Evolutionary conservation across 768 basidiomycete genomes (phyloP).

Genomic region (Mycena alexandri): DNA sequence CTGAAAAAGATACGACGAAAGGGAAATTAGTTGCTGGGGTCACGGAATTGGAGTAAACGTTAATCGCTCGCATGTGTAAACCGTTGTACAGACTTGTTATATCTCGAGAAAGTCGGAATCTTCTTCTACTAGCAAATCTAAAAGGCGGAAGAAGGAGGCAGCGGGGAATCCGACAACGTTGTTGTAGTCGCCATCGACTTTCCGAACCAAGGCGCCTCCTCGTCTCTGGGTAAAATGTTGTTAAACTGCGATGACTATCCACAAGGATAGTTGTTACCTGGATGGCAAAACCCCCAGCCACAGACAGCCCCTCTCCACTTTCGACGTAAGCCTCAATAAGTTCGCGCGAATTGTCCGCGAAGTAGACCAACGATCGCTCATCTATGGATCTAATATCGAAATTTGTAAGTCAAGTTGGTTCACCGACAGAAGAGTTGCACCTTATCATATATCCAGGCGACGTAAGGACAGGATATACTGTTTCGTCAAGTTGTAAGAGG

Average conservation of each 20-base stretch:
- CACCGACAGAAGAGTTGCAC: conserved; percentile 47
- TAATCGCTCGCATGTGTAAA: too few relatives aligned
- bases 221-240: conserved; percentile 65
- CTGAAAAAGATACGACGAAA: too few relatives aligned
- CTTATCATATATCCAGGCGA: conserved; percentile 83
- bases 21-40: too few relatives aligned
- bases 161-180: conserved; percentile 96
- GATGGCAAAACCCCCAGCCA: conserved; percentile 95
- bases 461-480: conserved; percentile 81
- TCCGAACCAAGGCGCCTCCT: conserved; percentile 84
- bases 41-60: too few relatives aligned
- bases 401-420: not conserved
- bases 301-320: conserved; percentile 85
- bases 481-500: conserved; percentile 1
- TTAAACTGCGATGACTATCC: conserved; percentile 8
- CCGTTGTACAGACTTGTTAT: conserved; percentile 36
- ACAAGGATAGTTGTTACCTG: conserved; percentile 65
- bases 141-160: conserved; percentile 82
- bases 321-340: conserved; percentile 85
- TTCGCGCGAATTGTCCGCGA: conserved; percentile 70
- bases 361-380: conserved; percentile 84
- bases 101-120: conserved; percentile 79
- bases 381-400: conserved; percentile 74
- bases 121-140: conserved; percentile 79
- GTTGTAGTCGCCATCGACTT: conserved; percentile 90